Evolutionary conservation across 257 asterid genomes (phyloP).

Genomic region (Ajuga chamaepitys): DNA sequence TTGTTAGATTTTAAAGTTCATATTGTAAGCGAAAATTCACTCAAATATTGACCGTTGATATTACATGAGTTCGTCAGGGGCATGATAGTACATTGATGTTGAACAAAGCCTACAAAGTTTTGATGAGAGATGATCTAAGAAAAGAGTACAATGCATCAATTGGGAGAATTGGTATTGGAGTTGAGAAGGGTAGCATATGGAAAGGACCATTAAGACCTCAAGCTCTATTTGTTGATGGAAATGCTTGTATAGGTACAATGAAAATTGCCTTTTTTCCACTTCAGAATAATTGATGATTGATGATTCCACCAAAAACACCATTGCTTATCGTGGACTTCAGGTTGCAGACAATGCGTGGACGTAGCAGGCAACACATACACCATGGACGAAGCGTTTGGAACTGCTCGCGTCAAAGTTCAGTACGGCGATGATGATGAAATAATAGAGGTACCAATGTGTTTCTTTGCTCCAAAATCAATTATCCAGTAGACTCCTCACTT

Average conservation of each 20-base stretch:
- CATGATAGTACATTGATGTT: constrained; percentile 40
- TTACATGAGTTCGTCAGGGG: constrained; percentile 36
- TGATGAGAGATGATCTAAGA: constrained; percentile 34
- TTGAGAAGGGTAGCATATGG: constrained; percentile 36
- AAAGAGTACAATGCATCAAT: constrained; percentile 36
- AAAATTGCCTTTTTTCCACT: not conserved
- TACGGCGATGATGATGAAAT: constrained; percentile 36
- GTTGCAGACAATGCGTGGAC: constrained; percentile 60
- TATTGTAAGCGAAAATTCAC: not conserved
- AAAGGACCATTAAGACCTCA: constrained; percentile 42
- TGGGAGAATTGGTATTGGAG: constrained; percentile 16
- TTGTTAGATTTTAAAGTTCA: not conserved
- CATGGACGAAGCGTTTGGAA: constrained; percentile 56
- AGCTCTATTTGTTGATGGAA: constrained; percentile 55
- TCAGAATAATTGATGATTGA: not conserved
- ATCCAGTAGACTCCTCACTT: not conserved
- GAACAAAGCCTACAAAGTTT: constrained; percentile 47
- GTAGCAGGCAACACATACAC: constrained; percentile 42
- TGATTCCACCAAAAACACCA: not conserved
- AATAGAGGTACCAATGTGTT: constrained; percentile 28
- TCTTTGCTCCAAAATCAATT: not conserved
- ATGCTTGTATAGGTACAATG: constrained; percentile 46
- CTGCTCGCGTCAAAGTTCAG: constrained; percentile 51
- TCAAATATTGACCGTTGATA: no score
- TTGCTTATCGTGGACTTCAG: constrained; percentile 14